Evolutionary conservation across 805 yeast genomes (phyloP), one percentile per base, ranked within the genome.

Genomic region (Yamadazyma phyllophila): DNA sequence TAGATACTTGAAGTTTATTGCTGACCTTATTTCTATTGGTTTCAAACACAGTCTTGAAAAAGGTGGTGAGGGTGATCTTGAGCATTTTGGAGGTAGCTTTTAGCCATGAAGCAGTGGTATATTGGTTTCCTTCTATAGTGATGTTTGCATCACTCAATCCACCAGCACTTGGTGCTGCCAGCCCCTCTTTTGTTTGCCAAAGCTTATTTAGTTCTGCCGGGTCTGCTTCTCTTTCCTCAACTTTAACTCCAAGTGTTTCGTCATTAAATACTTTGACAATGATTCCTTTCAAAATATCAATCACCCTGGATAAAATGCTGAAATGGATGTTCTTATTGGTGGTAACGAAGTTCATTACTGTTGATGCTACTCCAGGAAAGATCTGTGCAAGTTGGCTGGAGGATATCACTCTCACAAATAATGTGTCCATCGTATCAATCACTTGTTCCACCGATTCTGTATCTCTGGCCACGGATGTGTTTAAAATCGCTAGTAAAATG

Each of bases 361-460:
- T 54, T 4, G 75, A 70, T 1, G 63, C 53, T 4, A 65, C 51
- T 1, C 77, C 77, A 1, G 77, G 77, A n/a, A 71, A 55, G 2
- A 71, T 67, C 35, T 60, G 60, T 9, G 74, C 59, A 6, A 68
- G 41, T 31, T 65, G 66, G n/a, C 65, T 66, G 3, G 70, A 29
- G 6, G 62, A 37, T 2, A 67, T 58, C 8, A 53, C 41, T 4
- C 26, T 26, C 6, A 36, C 26, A n/a, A 43, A 16, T 8, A 50
- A 15, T 4, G 10, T 11, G 14, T 26, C 24, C 13, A 41, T 36
- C 12, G 63, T 41, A 3, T 59, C 41, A 2, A 49, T 44, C 7
- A 64, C 43, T 0, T 48, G 41, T 7, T 44, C 40, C 1, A 53
- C 50, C 26, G 53, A 16, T 8, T 44, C 49, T 2, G 41, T 46